Percentiles rank a stretch among this genome's conserved stretches.
Evolutionary conservation across 2,329 filamentous ascomycete genomes (phyloP).

Genomic region (Beauveria scarabaeidicola): DNA sequence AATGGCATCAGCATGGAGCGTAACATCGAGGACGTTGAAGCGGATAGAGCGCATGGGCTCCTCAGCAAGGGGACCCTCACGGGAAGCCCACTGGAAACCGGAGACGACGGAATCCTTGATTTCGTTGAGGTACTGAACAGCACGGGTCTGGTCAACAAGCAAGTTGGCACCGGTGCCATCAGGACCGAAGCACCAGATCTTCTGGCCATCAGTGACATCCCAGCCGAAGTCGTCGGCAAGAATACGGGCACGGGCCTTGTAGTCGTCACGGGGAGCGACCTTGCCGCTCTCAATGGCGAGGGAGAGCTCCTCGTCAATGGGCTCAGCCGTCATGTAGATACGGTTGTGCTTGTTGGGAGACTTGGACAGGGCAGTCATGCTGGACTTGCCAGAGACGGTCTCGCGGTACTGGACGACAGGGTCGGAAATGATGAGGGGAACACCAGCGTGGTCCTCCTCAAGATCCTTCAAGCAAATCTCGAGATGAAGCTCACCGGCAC

Average conservation of each 20-base stretch:
- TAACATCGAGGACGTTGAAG: slow-evolving; percentile 99
- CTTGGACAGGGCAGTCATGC: slow-evolving; percentile 96
- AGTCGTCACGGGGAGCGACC: slow-evolving; percentile 92
- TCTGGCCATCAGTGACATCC: slow-evolving; percentile 99
- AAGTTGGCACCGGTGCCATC: slow-evolving; percentile 97
- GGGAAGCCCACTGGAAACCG: slow-evolving; percentile 99
- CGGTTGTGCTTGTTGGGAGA: slow-evolving; percentile 99
- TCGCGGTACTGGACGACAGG: slow-evolving; percentile 98
- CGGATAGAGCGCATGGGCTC: slow-evolving; percentile 95
- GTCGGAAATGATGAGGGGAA: slow-evolving; percentile 95
- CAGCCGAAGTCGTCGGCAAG: slow-evolving; percentile 95
- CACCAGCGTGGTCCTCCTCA: slow-evolving; percentile 97
- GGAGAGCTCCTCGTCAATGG: slow-evolving; percentile 84
- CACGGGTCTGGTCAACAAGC: slow-evolving; percentile 99
- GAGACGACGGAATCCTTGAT: slow-evolving; percentile 99
- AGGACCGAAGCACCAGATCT: slow-evolving; percentile 99
- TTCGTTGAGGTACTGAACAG: slow-evolving; percentile 99
- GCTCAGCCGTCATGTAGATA: slow-evolving; percentile 91
- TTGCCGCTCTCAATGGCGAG: slow-evolving; percentile 86
- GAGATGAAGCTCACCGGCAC: slow-evolving; percentile 98
- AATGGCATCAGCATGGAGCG: slow-evolving; percentile 98
- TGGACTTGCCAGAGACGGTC: slow-evolving; percentile 75
- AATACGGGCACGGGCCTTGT: slow-evolving; percentile 95
- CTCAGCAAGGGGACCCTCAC: slow-evolving; percentile 95
- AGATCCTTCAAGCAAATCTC: slow-evolving; percentile 99